These are phyloP conservation scores for Rubia yunnanensis DNA, from an alignment of 257 asterid species.

Conservation along the genomic window DNA sequence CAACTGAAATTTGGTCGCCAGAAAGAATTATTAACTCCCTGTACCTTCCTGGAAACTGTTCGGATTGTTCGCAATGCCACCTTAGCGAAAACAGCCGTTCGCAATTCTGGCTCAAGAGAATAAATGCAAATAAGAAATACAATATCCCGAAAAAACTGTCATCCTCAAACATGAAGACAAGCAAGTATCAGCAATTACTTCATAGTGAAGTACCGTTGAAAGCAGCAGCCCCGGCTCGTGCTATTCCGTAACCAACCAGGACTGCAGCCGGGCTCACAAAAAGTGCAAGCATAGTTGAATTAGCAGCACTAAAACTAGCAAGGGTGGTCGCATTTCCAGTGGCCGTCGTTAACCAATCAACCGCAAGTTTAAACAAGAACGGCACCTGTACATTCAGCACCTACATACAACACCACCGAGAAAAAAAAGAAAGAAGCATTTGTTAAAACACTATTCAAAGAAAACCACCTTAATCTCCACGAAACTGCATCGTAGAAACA, in stretches of 20 bases:
- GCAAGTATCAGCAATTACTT: conserved; percentile 34
- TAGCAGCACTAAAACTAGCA: conserved; percentile 72
- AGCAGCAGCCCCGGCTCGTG: conserved; percentile 85
- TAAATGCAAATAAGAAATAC: conserved; percentile 10
- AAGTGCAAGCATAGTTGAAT: conserved; percentile 65
- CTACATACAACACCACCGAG: conserved; percentile 45
- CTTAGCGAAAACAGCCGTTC: conserved; percentile 94
- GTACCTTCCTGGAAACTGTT: conserved; percentile 86
- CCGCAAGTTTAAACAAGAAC: conserved; percentile 92
- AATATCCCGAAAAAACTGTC: neutral
- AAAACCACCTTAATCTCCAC: neutral
- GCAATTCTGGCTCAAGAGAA: conserved; percentile 42
- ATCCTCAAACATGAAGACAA: conserved; percentile 11
- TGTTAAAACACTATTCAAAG: neutral
- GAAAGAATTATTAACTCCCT: neutral
- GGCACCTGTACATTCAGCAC: conserved; percentile 98
- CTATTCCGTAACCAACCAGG: conserved; percentile 87
- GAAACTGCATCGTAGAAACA: neutral
- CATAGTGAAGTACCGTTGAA: conserved; percentile 69
- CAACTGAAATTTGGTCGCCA: neutral
- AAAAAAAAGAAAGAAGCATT: neutral
- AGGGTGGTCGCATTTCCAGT: conserved; percentile 68
- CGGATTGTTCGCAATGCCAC: conserved; percentile 91
- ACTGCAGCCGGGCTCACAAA: conserved; percentile 89
- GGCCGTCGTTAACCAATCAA: conserved; percentile 77